These are phyloP conservation scores for Brassica hybrid DNA, from an alignment of 441 rosid genomes.

Conservation along the genomic window DNA sequence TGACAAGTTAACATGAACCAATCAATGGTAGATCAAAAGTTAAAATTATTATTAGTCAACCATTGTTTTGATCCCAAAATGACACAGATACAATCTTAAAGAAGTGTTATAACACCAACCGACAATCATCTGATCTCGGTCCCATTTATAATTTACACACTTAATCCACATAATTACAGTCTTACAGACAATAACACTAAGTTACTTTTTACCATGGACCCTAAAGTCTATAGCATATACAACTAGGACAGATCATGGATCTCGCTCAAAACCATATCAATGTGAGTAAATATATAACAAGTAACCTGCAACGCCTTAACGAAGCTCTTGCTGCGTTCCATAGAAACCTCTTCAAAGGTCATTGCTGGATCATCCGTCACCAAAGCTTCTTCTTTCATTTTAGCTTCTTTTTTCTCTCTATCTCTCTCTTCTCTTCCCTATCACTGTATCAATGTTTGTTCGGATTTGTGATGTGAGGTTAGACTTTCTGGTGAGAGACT, in stretches of 20 bases:
- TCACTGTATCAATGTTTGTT: slow-evolving; percentile 26
- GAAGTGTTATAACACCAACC: slow-evolving; percentile 19
- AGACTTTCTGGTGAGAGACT: slow-evolving; percentile 56
- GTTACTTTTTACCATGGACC: neutral
- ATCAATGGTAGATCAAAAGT: slow-evolving; percentile 16
- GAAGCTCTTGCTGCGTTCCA: slow-evolving; percentile 97
- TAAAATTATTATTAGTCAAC: slow-evolving; percentile 19
- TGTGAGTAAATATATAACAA: neutral
- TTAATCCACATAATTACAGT: slow-evolving; percentile 12
- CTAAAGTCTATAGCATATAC: neutral
- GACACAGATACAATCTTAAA: no score
- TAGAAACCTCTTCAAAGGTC: slow-evolving; percentile 94
- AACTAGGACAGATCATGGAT: slow-evolving; percentile 39
- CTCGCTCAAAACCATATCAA: slow-evolving; percentile 11
- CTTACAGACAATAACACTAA: no score
- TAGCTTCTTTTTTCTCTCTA: neutral
- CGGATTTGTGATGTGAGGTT: slow-evolving; percentile 39
- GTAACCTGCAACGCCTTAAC: slow-evolving; percentile 92
- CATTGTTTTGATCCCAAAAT: neutral
- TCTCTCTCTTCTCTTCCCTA: neutral
- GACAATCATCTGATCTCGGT: slow-evolving; percentile 37
- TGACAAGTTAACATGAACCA: slow-evolving; percentile 17
- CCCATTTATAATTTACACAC: slow-evolving; percentile 25
- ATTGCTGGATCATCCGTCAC: slow-evolving; percentile 59
- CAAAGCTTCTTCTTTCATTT: slow-evolving; percentile 40